Percentiles rank a stretch among this genome's conserved stretches.
Conservation (phyloP, 768 basidiomycete species). For the Boletales sp. region DNA sequence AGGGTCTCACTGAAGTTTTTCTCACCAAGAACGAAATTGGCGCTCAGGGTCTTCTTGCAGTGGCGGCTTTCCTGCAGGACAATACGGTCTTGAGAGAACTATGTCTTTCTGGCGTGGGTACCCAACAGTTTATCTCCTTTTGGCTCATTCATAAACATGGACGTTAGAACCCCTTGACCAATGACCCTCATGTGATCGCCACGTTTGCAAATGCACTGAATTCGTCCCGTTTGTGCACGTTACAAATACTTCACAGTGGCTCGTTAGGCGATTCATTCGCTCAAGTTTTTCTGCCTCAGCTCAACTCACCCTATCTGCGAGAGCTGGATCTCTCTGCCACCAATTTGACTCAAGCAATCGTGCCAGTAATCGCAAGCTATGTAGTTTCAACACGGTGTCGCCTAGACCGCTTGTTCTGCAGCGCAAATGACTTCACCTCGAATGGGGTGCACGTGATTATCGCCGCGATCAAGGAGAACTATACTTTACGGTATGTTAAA, state of each 20-base stretch:
- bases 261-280: slow-evolving; percentile 50
- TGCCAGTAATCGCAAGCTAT: slow-evolving; percentile 44
- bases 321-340: slow-evolving; percentile 56
- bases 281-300: slow-evolving; percentile 44
- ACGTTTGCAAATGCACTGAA: slow-evolving; percentile 51
- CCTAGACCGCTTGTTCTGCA: slow-evolving; percentile 49
- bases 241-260: slow-evolving; percentile 51
- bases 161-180: slow-evolving; percentile 40
- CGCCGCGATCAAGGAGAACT: slow-evolving; percentile 46
- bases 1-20: slow-evolving; percentile 48
- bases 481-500: slow-evolving; percentile 45
- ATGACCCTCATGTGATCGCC: slow-evolving; percentile 32
- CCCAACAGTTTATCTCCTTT: not conserved
- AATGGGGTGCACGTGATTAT: slow-evolving; percentile 44
- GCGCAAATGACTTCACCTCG: slow-evolving; percentile 51
- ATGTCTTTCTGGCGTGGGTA: slow-evolving; percentile 56
- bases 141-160: slow-evolving; percentile 14
- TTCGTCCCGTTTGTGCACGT: slow-evolving; percentile 45
- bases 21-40: slow-evolving; percentile 58
- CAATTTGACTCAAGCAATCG: slow-evolving; percentile 40
- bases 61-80: slow-evolving; percentile 46
- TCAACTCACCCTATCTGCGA: slow-evolving; percentile 46
- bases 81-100: slow-evolving; percentile 47
- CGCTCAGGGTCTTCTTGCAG: slow-evolving; percentile 50
- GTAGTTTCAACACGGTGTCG: slow-evolving; percentile 49